A percentile compares a stretch with the other conserved stretches of the same genome.
Conservation (phyloP, 2,329 filamentous ascomycete species). For the Incumbomyces delicatus region DNA sequence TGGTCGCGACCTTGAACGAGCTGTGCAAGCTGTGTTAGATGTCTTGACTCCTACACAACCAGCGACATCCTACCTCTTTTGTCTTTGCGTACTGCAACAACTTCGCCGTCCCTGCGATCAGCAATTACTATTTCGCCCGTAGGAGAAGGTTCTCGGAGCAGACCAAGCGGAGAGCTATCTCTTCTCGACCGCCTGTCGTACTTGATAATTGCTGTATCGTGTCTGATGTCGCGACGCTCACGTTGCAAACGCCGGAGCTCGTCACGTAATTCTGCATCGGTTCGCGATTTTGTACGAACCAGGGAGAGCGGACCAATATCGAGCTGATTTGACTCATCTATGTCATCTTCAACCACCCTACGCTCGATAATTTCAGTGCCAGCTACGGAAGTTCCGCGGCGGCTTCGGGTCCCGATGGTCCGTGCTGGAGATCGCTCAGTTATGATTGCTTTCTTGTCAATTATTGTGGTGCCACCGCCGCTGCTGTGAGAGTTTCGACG, state of each 20-base stretch:
- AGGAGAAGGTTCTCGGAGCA: constrained; percentile 20
- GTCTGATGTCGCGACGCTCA: constrained; percentile 49
- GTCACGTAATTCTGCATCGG: constrained; percentile 56
- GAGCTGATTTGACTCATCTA: constrained; percentile 39
- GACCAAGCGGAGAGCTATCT: constrained; percentile 16
- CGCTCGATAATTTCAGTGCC: constrained; percentile 17
- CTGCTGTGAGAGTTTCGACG: neutral
- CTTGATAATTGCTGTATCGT: constrained; percentile 41
- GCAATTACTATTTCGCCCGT: constrained; percentile 26
- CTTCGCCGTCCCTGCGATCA: constrained; percentile 34
- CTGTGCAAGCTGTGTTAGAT: constrained; percentile 8
- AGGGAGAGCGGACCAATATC: constrained; percentile 36
- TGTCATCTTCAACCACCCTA: constrained; percentile 29
- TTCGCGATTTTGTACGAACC: constrained; percentile 38
- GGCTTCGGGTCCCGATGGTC: constrained; percentile 14
- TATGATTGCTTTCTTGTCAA: constrained; percentile 4
- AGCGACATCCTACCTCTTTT: constrained; percentile 80
- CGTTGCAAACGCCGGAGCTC: constrained; percentile 65
- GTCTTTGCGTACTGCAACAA: constrained; percentile 66
- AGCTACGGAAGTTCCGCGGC: constrained; percentile 25
- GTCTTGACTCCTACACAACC: constrained; percentile 19
- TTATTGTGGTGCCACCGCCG: neutral
- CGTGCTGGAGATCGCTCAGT: constrained; percentile 7
- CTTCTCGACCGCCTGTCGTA: constrained; percentile 25
- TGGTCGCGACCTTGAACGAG: constrained; percentile 28